Base-by-base conservation (phyloP, 441 rosid genomes). In the Erodium chrysanthum region DNA sequence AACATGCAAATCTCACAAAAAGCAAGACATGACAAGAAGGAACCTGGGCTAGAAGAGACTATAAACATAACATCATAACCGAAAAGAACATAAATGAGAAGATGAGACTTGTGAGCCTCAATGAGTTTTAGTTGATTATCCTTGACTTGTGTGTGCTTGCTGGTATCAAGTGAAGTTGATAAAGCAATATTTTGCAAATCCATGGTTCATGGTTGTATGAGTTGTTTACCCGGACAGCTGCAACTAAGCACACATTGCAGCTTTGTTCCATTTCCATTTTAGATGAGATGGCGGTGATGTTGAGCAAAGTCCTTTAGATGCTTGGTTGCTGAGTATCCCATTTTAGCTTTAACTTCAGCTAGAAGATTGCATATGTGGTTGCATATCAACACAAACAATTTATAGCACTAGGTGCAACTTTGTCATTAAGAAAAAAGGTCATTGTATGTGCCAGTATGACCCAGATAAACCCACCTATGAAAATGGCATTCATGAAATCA, bases 311-410 rank as follows among this genome's bases (percentile, higher is more conserved):
- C 62, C 29, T 58, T 21, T 8, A 58, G 62, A 21, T 58, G 62
- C 62, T 20, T 48, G 27, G 22, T 18, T 9, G 5, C 20, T 1
- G 8, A 18, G n/a, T 58, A 20, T 58, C 27, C 21, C 21, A 54
- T 54, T 54, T 18, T 54, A 58, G 27, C 27, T 18, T 58, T 58
- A 20, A 8, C 21, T 14, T 29, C 20, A 22, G 10, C 29, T 58
- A 58, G 29, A 58, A 14, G 56, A 48, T 58, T 58, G 62, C 62
- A 58, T 58, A 22, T 8, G 62, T 21, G 9, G 62, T 20, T 58
- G n/a, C 12, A 21, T 0, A 22, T 58, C 12, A 22, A 20, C 62
- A 21, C 14, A 9, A 58, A 58, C n/a, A 21, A 22, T 58, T 58
- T 17, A 50, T 17, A 5, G 14, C 62, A 21, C 62, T 21, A 21